Evolutionary conservation across 768 basidiomycete species (phyloP).

Genomic region (Favolaschia claudopus): DNA sequence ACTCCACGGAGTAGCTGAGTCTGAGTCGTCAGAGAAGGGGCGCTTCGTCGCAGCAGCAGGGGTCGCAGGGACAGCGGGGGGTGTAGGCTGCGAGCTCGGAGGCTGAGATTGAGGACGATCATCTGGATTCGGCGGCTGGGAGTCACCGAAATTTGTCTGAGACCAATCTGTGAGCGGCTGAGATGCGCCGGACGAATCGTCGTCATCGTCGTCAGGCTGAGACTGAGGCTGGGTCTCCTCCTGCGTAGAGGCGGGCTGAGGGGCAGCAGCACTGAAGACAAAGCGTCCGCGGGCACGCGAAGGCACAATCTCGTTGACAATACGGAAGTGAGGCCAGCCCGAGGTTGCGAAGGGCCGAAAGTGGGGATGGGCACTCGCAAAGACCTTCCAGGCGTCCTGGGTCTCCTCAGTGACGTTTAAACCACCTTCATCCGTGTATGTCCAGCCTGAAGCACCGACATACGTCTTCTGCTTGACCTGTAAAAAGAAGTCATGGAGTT

Average conservation of each 20-base stretch:
- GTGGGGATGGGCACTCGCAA: background rate
- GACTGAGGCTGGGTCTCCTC: background rate
- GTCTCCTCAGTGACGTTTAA: slow-evolving; percentile 11
- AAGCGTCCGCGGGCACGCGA: background rate
- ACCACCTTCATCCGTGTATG: slow-evolving; percentile 6
- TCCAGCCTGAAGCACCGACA: slow-evolving; percentile 5
- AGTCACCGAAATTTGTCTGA: background rate
- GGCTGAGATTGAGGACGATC: no score
- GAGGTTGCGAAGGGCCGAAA: slow-evolving; percentile 3
- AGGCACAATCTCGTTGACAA: slow-evolving; percentile 2
- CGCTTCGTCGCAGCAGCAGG: background rate
- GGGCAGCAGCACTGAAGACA: slow-evolving; percentile 6
- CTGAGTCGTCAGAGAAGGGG: background rate
- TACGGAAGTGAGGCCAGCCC: slow-evolving; percentile 8
- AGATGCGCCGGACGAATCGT: background rate
- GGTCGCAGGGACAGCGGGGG: background rate
- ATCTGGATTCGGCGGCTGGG: no score
- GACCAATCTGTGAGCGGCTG: background rate
- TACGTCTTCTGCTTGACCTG: background rate
- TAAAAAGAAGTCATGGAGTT: background rate
- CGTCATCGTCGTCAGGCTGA: background rate
- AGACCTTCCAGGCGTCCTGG: slow-evolving; percentile 2
- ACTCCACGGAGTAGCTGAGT: background rate
- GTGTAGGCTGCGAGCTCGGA: no score
- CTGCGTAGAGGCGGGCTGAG: background rate